Evolutionary conservation across 345 rosid genomes (phyloP).

Genomic region (Citrus sinensis): DVS_A1.0 CM039161.1:3734501-3735000

Average conservation of each 20-base stretch:
- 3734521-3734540: not conserved
- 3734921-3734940: not conserved
- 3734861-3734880: not conserved
- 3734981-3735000: not conserved
- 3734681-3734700: conserved; percentile 42
- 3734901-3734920: not conserved
- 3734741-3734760: conserved; percentile 12
- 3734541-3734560: not conserved
- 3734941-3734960: not conserved
- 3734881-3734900: not conserved
- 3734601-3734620: not conserved
- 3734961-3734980: not conserved
- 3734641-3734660: conserved; percentile 12
- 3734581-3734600: not conserved
- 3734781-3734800: not conserved
- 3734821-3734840: not conserved
- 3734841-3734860: not conserved
- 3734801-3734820: conserved; percentile 2
- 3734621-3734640: not conserved
- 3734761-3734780: not conserved
- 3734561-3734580: not conserved
- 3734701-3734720: conserved; percentile 23
- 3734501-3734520: not conserved
- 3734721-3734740: not conserved
- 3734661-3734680: conserved; percentile 41